Evolutionary conservation across 2,329 filamentous ascomycete genomes (phyloP).

Genomic region (Juglanconis juglandina): DNA sequence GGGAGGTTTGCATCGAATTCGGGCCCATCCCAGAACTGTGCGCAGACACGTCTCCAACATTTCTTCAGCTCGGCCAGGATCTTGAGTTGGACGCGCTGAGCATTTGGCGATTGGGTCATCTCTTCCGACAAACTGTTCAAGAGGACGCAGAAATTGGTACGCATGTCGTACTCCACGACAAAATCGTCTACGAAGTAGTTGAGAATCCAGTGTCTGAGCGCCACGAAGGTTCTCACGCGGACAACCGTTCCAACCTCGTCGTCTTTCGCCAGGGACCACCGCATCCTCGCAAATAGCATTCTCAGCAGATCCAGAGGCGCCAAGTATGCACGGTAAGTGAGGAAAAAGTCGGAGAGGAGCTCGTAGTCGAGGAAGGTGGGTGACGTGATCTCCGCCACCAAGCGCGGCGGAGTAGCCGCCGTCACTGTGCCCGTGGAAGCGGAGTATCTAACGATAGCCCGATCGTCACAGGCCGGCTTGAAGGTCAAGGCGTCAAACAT

Average conservation of each 20-base stretch:
- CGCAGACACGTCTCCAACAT: conserved; percentile 91
- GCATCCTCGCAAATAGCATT: conserved; percentile 78
- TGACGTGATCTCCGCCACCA: conserved; percentile 95
- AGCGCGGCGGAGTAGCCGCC: conserved; percentile 83
- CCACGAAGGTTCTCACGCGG: conserved; percentile 93
- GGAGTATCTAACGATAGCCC: conserved; percentile 78
- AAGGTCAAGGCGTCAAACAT: conserved; percentile 81
- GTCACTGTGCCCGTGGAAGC: conserved; percentile 68
- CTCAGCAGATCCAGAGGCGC: conserved; percentile 71
- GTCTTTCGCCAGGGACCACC: conserved; percentile 77
- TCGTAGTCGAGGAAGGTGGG: conserved; percentile 96
- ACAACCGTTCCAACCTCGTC: conserved; percentile 90
- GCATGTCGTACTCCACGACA: conserved; percentile 69
- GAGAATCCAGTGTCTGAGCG: conserved; percentile 91
- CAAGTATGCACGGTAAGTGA: conserved; percentile 88
- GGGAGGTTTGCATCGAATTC: conserved; percentile 61
- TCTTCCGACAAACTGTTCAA: conserved; percentile 68
- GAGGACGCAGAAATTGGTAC: conserved; percentile 73
- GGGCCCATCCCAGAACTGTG: conserved; percentile 79
- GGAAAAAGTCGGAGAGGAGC: conserved; percentile 93
- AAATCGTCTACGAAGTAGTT: conserved; percentile 99
- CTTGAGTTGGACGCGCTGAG: conserved; percentile 63
- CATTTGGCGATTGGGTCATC: conserved; percentile 41
- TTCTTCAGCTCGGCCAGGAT: conserved; percentile 93
- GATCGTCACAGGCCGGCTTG: conserved; percentile 75